These are phyloP conservation scores for Phaffomyces antillensis DNA, from an alignment of 805 yeast genomes.

Conservation along the genomic window DNA sequence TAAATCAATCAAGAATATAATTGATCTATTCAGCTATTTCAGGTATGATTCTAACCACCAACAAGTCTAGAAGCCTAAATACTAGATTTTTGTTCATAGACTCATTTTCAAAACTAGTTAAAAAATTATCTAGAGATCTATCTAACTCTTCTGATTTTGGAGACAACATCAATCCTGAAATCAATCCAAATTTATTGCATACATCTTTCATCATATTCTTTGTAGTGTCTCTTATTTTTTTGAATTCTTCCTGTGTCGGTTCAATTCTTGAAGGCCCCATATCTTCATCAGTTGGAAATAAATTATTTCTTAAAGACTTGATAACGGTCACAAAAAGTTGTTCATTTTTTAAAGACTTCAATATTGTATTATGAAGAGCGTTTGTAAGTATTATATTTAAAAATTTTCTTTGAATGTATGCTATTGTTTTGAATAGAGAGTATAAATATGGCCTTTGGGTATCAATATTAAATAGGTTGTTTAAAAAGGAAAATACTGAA, in stretches of 20 bases:
- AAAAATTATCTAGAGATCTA: slow-evolving; percentile 24
- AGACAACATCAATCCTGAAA: slow-evolving; percentile 16
- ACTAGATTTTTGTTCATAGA: slow-evolving; percentile 37
- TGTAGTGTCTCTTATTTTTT: slow-evolving; percentile 23
- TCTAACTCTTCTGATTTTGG: slow-evolving; percentile 18
- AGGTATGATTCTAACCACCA: slow-evolving; percentile 33
- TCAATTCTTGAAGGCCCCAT: slow-evolving; percentile 41
- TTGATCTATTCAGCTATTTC: slow-evolving; percentile 19
- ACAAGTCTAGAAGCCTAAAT: slow-evolving; percentile 35
- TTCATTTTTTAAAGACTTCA: slow-evolving; percentile 12
- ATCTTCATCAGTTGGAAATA: slow-evolving; percentile 44
- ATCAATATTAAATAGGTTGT: slow-evolving; percentile 15
- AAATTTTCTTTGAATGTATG: slow-evolving; percentile 7
- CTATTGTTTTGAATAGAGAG: slow-evolving; percentile 20
- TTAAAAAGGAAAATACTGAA: slow-evolving; percentile 20
- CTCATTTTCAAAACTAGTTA: slow-evolving; percentile 29
- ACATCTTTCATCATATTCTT: slow-evolving; percentile 21
- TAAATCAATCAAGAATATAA: not conserved
- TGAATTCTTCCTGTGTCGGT: slow-evolving; percentile 36
- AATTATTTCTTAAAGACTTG: slow-evolving; percentile 26
- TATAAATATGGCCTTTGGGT: slow-evolving; percentile 26
- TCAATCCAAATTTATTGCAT: slow-evolving; percentile 12
- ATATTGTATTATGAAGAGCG: slow-evolving; percentile 14
- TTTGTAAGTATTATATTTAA: slow-evolving; percentile 17
- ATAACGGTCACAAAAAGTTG: slow-evolving; percentile 18